Conservation (phyloP, 1,139 yeast genomes). For the Hemisphaericaspora xylofermentans region DNA sequence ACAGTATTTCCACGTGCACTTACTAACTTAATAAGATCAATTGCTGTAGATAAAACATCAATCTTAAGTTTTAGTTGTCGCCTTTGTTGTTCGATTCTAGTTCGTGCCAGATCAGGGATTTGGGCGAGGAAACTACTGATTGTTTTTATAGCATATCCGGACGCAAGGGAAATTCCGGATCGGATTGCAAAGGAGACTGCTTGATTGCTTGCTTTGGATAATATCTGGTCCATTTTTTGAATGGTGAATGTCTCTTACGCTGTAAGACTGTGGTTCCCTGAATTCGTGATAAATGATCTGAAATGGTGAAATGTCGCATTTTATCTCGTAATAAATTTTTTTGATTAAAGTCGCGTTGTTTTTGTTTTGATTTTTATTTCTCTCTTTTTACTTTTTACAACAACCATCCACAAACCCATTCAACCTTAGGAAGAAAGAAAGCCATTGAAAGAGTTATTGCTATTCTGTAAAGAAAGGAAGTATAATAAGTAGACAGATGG, state of each 20-base stretch:
- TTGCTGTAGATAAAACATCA: conserved; percentile 63
- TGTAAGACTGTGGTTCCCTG: background rate
- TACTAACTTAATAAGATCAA: conserved; percentile 65
- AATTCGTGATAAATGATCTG: background rate
- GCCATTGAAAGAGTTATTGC: background rate
- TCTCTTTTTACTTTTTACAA: background rate
- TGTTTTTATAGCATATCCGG: conserved; percentile 72
- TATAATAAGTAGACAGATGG: conserved; percentile 17
- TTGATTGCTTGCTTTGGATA: conserved; percentile 68
- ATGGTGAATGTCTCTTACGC: background rate
- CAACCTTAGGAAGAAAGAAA: background rate
- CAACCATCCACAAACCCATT: background rate
- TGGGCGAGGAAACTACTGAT: conserved; percentile 57
- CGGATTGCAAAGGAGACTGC: conserved; percentile 79
- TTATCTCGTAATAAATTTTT: background rate
- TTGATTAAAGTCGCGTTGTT: background rate
- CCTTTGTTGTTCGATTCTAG: conserved; percentile 40
- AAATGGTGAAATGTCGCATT: background rate
- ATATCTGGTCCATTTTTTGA: conserved; percentile 40
- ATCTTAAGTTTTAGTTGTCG: conserved; percentile 58
- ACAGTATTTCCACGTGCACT: conserved; percentile 74
- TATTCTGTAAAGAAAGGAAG: background rate
- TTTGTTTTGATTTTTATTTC: conserved; percentile 3
- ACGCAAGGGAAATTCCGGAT: conserved; percentile 75
- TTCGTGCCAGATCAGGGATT: conserved; percentile 59